These are phyloP conservation scores for Malus sieversii DNA, from an alignment of 306 rosid species.

Conservation along the genomic window DNA sequence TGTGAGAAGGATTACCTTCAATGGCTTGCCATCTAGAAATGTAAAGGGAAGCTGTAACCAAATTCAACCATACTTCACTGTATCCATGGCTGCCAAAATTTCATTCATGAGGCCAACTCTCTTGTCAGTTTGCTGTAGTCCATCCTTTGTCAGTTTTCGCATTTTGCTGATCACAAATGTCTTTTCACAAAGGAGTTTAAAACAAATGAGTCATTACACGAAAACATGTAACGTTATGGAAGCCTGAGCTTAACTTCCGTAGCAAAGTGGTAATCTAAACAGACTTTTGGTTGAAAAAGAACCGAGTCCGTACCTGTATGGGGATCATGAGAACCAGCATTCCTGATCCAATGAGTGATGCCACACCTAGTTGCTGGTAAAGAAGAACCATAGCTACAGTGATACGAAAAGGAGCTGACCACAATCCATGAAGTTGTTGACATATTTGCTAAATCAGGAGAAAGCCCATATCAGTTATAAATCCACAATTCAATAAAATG, in stretches of 20 bases:
- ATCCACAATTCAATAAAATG: not conserved
- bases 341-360: conserved; percentile 67
- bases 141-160: conserved; percentile 67
- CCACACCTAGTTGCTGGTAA: conserved; percentile 88
- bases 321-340: conserved; percentile 63
- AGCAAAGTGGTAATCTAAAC: not conserved
- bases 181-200: conserved; percentile 24
- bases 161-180: conserved; percentile 56
- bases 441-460: conserved; percentile 54
- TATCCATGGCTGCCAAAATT: conserved; percentile 84
- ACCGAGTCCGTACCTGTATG: conserved; percentile 45
- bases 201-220: not conserved
- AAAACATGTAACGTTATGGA: not conserved
- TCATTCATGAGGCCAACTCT: conserved; percentile 87
- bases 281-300: not conserved
- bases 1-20: conserved; percentile 11
- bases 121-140: conserved; percentile 66
- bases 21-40: not conserved
- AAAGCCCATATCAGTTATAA: not conserved
- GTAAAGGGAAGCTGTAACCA: not conserved
- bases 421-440: conserved; percentile 69
- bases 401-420: conserved; percentile 93
- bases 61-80: conserved; percentile 59
- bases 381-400: conserved; percentile 61
- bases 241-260: not conserved